A percentile compares a stretch with the other conserved stretches of the same genome.
phyloP scores from a whole-genome alignment of 139 green algal genomes.

The Chlorella sp. region DNA sequence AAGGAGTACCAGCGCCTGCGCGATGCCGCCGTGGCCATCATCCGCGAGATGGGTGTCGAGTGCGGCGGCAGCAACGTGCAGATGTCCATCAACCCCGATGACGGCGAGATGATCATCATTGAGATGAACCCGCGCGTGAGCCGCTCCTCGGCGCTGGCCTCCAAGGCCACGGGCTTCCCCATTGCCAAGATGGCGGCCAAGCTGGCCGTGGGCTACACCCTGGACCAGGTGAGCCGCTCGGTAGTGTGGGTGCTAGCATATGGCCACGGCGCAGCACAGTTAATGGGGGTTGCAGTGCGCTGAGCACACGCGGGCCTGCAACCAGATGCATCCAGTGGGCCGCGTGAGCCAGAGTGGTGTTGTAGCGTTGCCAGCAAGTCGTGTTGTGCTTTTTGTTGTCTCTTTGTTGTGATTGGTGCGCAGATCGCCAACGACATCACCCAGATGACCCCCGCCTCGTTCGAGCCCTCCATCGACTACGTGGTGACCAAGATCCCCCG shows the following conservation, averaged over 20 bases:
- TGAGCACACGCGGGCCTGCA: too few species aligned
- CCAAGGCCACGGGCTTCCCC: constrained; percentile 96
- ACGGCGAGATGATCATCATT: constrained; percentile 96
- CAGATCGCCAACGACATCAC: constrained; percentile 99
- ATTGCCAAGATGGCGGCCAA: constrained; percentile 99
- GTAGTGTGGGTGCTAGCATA: too few species aligned
- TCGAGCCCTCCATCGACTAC: constrained; percentile 99
- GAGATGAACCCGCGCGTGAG: constrained; percentile 99
- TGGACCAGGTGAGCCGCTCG: constrained; percentile 72
- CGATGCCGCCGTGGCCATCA: constrained; percentile 67
- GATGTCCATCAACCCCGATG: constrained; percentile 92
- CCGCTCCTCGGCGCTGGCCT: constrained; percentile 93
- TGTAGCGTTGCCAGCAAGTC: too few species aligned
- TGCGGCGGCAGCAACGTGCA: constrained; percentile 98
- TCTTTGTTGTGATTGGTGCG: too few species aligned
- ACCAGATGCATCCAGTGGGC: too few species aligned
- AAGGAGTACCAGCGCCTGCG: constrained; percentile 94
- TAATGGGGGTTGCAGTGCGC: too few species aligned
- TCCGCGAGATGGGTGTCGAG: constrained; percentile 98
- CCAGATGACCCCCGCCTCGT: constrained; percentile 93
- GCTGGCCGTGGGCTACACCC: constrained; percentile 91
- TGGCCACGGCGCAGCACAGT: too few species aligned
- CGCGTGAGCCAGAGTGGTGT: too few species aligned
- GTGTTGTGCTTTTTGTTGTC: too few species aligned
- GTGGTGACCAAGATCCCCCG: constrained; percentile 91